phyloP scores from a whole-genome alignment of 2,329 filamentous ascomycete species.

The Hypoxylon rubiginosum region DNA sequence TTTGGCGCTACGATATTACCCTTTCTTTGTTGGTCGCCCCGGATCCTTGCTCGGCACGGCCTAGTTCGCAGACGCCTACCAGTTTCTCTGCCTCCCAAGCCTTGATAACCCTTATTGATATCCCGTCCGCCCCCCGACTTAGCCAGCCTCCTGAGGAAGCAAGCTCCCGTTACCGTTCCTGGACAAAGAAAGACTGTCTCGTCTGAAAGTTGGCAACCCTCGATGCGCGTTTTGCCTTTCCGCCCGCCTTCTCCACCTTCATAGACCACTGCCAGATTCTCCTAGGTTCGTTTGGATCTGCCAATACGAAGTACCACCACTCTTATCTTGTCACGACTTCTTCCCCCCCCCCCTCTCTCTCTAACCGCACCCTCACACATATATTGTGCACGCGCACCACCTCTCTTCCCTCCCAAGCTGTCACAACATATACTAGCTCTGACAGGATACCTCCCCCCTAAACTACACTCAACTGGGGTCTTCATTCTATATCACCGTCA shows the following conservation, averaged over 20 bases:
- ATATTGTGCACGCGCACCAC: conserved; percentile 45
- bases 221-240: conserved; percentile 46
- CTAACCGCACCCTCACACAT: conserved; percentile 50
- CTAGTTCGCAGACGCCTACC: conserved; percentile 44
- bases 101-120: conserved; percentile 39
- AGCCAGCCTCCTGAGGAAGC: conserved; percentile 46
- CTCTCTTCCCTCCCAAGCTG: conserved; percentile 14
- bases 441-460: conserved; percentile 31
- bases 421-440: conserved; percentile 43
- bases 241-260: conserved; percentile 41
- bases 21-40: conserved; percentile 50
- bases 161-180: conserved; percentile 47
- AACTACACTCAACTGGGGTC: conserved; percentile 33
- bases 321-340: conserved; percentile 33
- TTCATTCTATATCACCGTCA: conserved; percentile 31
- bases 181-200: conserved; percentile 52
- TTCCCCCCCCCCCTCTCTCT: conserved; percentile 23
- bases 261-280: conserved; percentile 34
- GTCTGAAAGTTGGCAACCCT: conserved; percentile 46
- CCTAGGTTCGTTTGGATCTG: conserved; percentile 35
- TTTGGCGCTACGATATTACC: conserved; percentile 47
- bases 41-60: conserved; percentile 45
- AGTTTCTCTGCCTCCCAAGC: conserved; percentile 38
- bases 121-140: conserved; percentile 39
- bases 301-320: conserved; percentile 44